phyloP scores from a whole-genome alignment of 306 rosid species.

The Acacia acuminata region DNA sequence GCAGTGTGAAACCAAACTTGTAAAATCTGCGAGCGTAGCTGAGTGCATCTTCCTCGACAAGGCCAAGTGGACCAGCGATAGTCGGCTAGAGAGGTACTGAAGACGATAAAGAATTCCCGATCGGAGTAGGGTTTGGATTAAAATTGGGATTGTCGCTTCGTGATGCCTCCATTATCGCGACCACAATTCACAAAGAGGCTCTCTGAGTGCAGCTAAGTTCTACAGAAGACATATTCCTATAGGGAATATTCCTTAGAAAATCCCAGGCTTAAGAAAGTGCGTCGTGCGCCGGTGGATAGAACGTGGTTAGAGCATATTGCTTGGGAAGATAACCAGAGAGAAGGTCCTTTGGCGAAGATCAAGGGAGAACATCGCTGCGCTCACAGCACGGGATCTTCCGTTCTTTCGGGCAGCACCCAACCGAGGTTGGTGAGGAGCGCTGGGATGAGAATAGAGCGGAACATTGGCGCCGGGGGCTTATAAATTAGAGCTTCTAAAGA shows the following conservation, averaged over 20 bases:
- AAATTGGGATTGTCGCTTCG: constrained; percentile 18
- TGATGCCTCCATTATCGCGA: constrained; percentile 34
- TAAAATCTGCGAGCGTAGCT: constrained; percentile 64
- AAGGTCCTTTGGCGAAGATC: neutral
- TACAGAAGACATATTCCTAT: no score
- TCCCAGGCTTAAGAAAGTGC: no score
- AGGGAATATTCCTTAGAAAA: no score
- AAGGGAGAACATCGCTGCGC: constrained; percentile 43
- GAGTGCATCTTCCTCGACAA: constrained; percentile 79
- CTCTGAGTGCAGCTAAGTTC: neutral
- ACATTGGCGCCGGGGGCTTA: no score
- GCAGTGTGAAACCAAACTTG: constrained; percentile 39
- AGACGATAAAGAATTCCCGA: constrained; percentile 34
- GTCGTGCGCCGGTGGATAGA: constrained; percentile 35
- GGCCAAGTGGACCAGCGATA: constrained; percentile 71
- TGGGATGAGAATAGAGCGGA: no score
- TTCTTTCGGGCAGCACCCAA: constrained; percentile 14
- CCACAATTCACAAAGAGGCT: neutral
- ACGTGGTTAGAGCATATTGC: constrained; percentile 60
- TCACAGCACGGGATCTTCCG: constrained; percentile 27
- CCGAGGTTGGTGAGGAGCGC: constrained; percentile 63
- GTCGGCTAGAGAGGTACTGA: constrained; percentile 75
- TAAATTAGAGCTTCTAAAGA: no score
- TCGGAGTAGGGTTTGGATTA: constrained; percentile 34
- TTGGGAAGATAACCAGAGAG: neutral